Conservation (phyloP, 177 flowering plant species). For the Vitis hybrid region DNA sequence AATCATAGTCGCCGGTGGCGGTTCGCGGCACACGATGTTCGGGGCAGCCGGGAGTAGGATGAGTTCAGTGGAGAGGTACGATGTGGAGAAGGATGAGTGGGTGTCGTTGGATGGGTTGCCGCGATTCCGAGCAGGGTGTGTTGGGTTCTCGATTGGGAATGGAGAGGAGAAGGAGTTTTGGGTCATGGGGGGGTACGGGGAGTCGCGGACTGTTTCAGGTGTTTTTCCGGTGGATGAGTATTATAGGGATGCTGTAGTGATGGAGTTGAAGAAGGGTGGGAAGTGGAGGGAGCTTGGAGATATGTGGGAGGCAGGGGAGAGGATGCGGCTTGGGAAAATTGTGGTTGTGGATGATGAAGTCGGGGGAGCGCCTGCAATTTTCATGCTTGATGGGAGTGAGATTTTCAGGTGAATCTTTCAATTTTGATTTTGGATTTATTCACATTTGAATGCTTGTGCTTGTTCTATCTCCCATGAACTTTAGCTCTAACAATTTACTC, state of each 20-base stretch:
- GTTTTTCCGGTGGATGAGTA: slow-evolving; percentile 87
- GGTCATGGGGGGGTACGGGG: slow-evolving; percentile 99
- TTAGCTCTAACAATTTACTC: no score
- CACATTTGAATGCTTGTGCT: not conserved
- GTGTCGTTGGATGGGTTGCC: slow-evolving; percentile 69
- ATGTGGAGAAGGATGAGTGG: slow-evolving; percentile 69
- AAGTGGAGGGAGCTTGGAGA: slow-evolving; percentile 80
- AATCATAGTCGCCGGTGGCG: slow-evolving; percentile 87
- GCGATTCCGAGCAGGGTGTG: slow-evolving; percentile 79
- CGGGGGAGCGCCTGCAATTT: slow-evolving; percentile 41
- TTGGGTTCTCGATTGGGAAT: slow-evolving; percentile 60
- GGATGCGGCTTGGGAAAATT: slow-evolving; percentile 64
- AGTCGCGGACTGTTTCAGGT: slow-evolving; percentile 68
- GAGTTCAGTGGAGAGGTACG: slow-evolving; percentile 74
- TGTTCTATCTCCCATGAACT: not conserved
- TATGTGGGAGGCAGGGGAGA: slow-evolving; percentile 85
- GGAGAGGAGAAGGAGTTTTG: slow-evolving; percentile 72
- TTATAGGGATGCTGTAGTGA: slow-evolving; percentile 74
- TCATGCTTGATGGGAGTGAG: slow-evolving; percentile 72
- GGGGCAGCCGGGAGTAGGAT: slow-evolving; percentile 82
- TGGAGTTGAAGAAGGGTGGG: slow-evolving; percentile 63
- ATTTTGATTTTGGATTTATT: not conserved
- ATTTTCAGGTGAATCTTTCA: slow-evolving; percentile 53
- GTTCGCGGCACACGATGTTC: slow-evolving; percentile 78
- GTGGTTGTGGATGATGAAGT: slow-evolving; percentile 50